Conservation (phyloP, 768 basidiomycete species). For the Dacryopinax primogenitus region DNA sequence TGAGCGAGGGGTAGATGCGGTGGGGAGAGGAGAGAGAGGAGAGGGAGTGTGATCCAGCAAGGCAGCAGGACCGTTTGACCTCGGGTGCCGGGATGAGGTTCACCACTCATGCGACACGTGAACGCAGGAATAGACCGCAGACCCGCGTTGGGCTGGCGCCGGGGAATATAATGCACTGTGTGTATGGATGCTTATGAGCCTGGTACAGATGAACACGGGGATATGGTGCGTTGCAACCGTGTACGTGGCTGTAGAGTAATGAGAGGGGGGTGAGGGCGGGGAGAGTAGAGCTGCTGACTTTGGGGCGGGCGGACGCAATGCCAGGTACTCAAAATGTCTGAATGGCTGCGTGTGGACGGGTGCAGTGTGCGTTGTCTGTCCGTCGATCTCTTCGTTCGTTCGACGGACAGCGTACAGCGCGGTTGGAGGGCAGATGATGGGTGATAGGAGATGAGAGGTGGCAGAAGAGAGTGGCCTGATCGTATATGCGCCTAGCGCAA, state of each 20-base stretch:
- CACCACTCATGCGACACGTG: slow-evolving; percentile 4
- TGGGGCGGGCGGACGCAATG: slow-evolving; percentile 5
- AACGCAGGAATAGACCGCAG: not conserved
- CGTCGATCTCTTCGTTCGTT: not conserved
- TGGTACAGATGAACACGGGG: no score
- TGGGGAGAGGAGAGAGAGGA: not conserved
- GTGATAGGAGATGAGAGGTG: not conserved
- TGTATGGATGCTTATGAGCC: no score
- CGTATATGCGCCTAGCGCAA: not conserved
- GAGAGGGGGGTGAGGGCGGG: not conserved
- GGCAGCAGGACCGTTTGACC: not conserved
- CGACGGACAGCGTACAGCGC: not conserved
- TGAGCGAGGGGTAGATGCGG: not conserved
- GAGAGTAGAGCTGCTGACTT: not conserved
- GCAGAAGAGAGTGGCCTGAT: slow-evolving; percentile 1
- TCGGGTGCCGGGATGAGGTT: slow-evolving; percentile 1
- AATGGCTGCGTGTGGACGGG: not conserved
- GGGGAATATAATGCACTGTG: no score
- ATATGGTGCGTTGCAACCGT: not conserved
- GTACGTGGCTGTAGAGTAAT: slow-evolving; percentile 9
- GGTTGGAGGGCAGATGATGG: not conserved
- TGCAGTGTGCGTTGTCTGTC: not conserved
- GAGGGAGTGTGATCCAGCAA: slow-evolving; percentile 7
- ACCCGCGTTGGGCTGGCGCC: not conserved
- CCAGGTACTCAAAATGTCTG: not conserved